A percentile compares a stretch with the other conserved stretches of the same genome.
phyloP scores from a whole-genome alignment of 2,329 filamentous ascomycete species.

The Stemphylium beticola region DNA sequence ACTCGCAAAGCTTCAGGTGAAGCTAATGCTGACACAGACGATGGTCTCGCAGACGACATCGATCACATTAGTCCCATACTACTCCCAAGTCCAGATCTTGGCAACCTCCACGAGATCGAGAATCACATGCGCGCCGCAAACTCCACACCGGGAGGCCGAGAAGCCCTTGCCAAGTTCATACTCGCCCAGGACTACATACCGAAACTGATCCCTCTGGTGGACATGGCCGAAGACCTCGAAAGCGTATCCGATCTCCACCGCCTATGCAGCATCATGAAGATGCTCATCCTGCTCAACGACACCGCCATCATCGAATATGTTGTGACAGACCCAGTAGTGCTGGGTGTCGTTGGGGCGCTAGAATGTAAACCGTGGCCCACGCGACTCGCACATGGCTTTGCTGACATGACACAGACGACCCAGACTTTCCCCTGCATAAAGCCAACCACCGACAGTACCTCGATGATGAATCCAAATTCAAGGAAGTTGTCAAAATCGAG shows the following conservation, averaged over 20 bases:
- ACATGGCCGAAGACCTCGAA: conserved; percentile 89
- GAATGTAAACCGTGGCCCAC: conserved; percentile 66
- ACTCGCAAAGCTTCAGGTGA: conserved; percentile 2
- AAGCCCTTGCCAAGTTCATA: conserved; percentile 86
- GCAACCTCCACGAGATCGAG: conserved; percentile 83
- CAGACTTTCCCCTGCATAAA: conserved; percentile 96
- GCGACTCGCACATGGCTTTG: conserved; percentile 5
- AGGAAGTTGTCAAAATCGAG: conserved; percentile 93
- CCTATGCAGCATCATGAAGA: conserved; percentile 98
- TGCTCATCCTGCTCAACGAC: conserved; percentile 91
- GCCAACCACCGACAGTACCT: conserved; percentile 96
- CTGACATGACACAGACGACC: conserved; percentile 69
- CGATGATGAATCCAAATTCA: conserved; percentile 85
- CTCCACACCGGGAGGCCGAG: conserved; percentile 75
- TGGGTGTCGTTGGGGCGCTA: conserved; percentile 91
- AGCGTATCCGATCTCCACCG: conserved; percentile 85
- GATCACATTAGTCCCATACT: conserved; percentile 74
- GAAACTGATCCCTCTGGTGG: conserved; percentile 84
- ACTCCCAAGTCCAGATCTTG: conserved; percentile 80
- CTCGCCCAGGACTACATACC: conserved; percentile 84
- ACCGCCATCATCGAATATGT: conserved; percentile 92
- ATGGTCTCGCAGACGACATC: conserved; percentile 86
- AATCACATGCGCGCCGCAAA: conserved; percentile 80
- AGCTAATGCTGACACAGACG: conserved; percentile 62
- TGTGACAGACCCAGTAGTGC: conserved; percentile 84